Evolutionary conservation across 2,329 filamentous ascomycete genomes (phyloP).

Genomic region (Alternaria arbusti): DNA sequence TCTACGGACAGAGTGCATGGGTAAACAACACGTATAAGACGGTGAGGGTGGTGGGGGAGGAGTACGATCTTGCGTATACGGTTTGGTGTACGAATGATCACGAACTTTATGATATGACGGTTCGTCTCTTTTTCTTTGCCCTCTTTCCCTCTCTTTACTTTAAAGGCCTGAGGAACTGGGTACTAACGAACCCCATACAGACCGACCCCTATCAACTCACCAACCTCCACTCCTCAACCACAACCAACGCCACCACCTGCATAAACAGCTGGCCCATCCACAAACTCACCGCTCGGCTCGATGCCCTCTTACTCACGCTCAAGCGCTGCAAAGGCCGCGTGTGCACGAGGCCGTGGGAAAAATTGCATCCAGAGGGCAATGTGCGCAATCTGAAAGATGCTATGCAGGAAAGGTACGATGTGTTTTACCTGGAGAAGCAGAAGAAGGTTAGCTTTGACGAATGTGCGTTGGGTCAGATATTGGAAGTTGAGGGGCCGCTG

Average conservation of each 20-base stretch:
- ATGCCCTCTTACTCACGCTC: conserved; percentile 65
- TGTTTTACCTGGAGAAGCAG: conserved; percentile 60
- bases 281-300: no score
- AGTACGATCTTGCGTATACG: conserved; percentile 70
- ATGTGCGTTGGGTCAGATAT: conserved; percentile 64
- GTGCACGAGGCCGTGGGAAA: conserved; percentile 64
- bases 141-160: background rate
- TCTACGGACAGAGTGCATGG: conserved; percentile 4
- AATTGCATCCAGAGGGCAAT: conserved; percentile 61
- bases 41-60: conserved; percentile 59
- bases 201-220: conserved; percentile 41
- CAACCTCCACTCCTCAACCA: conserved; percentile 41
- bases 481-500: conserved; percentile 59
- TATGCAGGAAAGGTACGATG: conserved; percentile 56
- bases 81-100: conserved; percentile 74
- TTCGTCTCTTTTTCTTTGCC: conserved; percentile 33
- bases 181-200: conserved; percentile 3
- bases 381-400: conserved; percentile 62
- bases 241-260: no score
- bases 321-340: conserved; percentile 65
- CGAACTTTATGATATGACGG: conserved; percentile 69
- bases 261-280: no score
- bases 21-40: conserved; percentile 67
- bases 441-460: conserved; percentile 60
- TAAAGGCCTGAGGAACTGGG: accelerated